These are phyloP conservation scores for Fagopyrum homotropicum DNA, from an alignment of 148 eudicot genomes.

Conservation along the genomic window DNA sequence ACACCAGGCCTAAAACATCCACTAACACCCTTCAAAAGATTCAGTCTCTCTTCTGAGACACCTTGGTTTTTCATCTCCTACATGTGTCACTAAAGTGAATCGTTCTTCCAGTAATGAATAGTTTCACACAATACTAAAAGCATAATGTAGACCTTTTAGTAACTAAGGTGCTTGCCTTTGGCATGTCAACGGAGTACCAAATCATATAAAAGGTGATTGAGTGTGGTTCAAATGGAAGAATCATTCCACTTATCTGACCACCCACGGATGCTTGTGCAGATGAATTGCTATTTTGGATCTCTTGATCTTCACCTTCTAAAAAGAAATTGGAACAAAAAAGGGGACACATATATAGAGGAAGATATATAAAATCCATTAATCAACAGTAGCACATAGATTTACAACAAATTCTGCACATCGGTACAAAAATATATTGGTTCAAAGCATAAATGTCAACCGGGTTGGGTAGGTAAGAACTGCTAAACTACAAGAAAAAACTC, in stretches of 20 bases:
- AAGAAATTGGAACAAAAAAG: not conserved
- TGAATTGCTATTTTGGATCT: not conserved
- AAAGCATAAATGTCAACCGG: too few species aligned
- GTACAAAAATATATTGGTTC: too few species aligned
- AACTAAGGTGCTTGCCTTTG: not conserved
- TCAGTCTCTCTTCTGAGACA: conserved; percentile 45
- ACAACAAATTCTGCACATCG: too few species aligned
- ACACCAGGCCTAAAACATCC: conserved; percentile 77
- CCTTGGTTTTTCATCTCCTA: conserved; percentile 74
- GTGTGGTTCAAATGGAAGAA: conserved; percentile 7
- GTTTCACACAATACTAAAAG: not conserved
- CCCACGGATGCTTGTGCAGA: not conserved
- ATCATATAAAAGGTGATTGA: conserved; percentile 9
- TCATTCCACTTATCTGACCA: not conserved
- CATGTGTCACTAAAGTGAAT: not conserved
- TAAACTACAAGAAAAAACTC: too few species aligned
- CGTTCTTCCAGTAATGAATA: not conserved
- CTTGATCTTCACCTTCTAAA: not conserved
- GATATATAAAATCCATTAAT: not conserved
- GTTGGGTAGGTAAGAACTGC: too few species aligned
- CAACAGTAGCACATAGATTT: too few species aligned
- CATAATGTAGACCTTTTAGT: not conserved
- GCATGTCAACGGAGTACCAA: conserved; percentile 14
- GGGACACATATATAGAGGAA: not conserved
- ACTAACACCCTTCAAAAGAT: conserved; percentile 52